Conservation (phyloP, 768 basidiomycete genomes). For the Russula olivacea region DNA sequence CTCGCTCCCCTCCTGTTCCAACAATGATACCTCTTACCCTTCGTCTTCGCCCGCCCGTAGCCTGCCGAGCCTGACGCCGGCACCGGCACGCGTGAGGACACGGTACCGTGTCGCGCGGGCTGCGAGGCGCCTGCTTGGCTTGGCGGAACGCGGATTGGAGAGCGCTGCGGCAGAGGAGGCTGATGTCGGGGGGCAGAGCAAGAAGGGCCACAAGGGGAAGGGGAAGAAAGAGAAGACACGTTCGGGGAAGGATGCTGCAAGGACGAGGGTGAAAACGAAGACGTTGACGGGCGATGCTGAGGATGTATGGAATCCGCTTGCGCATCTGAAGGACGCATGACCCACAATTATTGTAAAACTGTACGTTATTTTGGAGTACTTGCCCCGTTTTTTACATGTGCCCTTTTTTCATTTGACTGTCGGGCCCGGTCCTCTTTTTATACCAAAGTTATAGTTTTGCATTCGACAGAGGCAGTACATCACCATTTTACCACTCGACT, state of each 20-base stretch:
- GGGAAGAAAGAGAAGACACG: slow-evolving; percentile 2
- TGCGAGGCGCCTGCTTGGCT: slow-evolving; percentile 26
- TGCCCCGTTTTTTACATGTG: not conserved
- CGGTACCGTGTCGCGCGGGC: slow-evolving; percentile 30
- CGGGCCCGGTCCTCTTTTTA: not conserved
- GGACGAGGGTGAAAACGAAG: not conserved
- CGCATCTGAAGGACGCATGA: slow-evolving; percentile 7
- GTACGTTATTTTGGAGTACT: not conserved
- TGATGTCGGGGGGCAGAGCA: slow-evolving; percentile 9
- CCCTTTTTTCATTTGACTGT: not conserved
- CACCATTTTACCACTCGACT: slow-evolving; percentile 42
- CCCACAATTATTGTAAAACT: not conserved
- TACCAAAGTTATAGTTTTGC: not conserved
- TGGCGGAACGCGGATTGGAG: slow-evolving; percentile 28
- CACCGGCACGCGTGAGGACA: slow-evolving; percentile 28
- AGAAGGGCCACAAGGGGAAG: slow-evolving; percentile 6
- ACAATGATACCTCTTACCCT: not conserved
- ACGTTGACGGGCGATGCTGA: not conserved
- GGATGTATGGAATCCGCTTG: slow-evolving; percentile 19
- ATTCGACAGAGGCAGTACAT: not conserved
- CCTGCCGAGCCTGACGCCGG: slow-evolving; percentile 22
- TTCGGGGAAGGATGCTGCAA: not conserved
- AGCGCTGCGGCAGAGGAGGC: slow-evolving; percentile 28
- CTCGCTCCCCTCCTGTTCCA: not conserved
- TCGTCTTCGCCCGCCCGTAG: slow-evolving; percentile 19